Percentiles rank a stretch among this genome's conserved stretches.
Conservation (phyloP, 148 eudicot species). For the Rhododendron ferrugineum region DNA sequence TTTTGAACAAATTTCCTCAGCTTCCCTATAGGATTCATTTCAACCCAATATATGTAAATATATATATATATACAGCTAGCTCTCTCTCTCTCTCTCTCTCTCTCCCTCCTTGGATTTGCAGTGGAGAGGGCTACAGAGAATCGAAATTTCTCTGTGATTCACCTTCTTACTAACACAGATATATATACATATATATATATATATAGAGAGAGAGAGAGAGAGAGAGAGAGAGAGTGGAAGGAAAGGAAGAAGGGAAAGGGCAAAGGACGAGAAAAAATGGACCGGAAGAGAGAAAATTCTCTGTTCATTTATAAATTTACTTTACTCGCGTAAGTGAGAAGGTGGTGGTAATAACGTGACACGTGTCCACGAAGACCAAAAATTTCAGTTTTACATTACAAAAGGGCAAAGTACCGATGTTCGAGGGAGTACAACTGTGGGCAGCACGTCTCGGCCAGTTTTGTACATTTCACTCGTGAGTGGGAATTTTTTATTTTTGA, state of each 20-base stretch:
- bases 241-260: background rate
- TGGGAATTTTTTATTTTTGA: too few species aligned
- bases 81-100: background rate
- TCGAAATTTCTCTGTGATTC: background rate
- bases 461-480: too few species aligned
- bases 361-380: background rate
- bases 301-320: conserved; percentile 5
- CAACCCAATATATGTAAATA: background rate
- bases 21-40: conserved; percentile 76
- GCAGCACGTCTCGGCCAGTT: background rate
- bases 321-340: background rate
- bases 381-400: background rate
- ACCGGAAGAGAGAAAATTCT: conserved; percentile 13
- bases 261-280: background rate
- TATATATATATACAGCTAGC: background rate
- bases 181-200: too few species aligned
- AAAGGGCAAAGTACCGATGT: background rate
- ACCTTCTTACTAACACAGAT: background rate
- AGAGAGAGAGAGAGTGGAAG: background rate
- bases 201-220: background rate
- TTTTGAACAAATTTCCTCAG: conserved; percentile 56
- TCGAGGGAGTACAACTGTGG: background rate
- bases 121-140: background rate
- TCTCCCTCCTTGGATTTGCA: background rate
- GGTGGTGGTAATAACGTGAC: background rate